Base-by-base conservation (phyloP, 2,329 filamentous ascomycete species). In the Aspergillus uvarum region DNA sequence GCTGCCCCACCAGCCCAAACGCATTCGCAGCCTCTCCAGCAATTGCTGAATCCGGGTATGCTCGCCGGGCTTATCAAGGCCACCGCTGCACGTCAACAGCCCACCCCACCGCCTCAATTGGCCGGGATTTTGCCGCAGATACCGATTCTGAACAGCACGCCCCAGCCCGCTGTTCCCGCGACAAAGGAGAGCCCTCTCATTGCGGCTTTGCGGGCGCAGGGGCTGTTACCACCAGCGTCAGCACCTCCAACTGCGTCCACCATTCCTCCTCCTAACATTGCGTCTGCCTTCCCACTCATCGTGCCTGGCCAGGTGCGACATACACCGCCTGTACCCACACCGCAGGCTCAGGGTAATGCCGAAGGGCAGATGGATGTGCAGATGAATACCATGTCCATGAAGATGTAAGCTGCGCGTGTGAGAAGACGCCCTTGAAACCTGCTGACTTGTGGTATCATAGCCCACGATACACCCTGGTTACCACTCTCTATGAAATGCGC, bases 401-500 rank as follows among this genome's bases (percentile, higher is more conserved):
- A 92, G 77, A 85, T 89, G 86, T 91, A 82, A 78, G 86, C 79
- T 38, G 12, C 48, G 22, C 58, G 32, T 54, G 51, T 51, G 29
- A 22, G 47, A 54, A 49, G 24, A 50, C 50, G 59, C 11, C 38
- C 22, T 47, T 56, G 24, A 48, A 47, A 38, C 56, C 48, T 60
- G 51, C 64, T 71, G 61, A 68, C 47, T 55, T 51, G 32, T 16
- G 22, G 19, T 50, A 49, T 49, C 59, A 26, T 69, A 91, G 89
- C 68, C 89, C 88, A 64, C 90, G 91, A 16, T 88, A 89, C 14
- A 85, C 92, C 65, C 80, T 96, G 14, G 82, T 96, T 7, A 81
- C 86, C 19, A 82, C 82, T 19, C 83, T 98, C 8, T 94, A 96
- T 72, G 91, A 94, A 62, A 86, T 89, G 21, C 85, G 92, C 44